Evolutionary conservation across 2,329 filamentous ascomycete genomes (phyloP), one percentile per base, ranked within the genome.

Genomic region (Fusarium tjaetaba): DNA sequence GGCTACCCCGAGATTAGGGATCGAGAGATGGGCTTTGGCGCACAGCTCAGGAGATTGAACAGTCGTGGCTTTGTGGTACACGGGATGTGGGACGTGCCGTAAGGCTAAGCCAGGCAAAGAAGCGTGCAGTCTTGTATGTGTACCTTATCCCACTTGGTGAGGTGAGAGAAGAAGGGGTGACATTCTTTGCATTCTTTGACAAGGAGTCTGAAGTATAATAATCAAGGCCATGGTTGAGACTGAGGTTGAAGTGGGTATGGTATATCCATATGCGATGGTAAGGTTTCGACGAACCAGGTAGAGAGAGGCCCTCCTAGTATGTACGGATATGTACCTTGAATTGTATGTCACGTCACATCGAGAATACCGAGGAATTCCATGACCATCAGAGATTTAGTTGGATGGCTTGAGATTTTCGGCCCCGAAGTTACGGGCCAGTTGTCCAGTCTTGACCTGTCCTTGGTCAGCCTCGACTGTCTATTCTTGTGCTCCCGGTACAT

Each of bases 1-100:
- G 55, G 39, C 45, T 51, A 45, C 45, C 41, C 41, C 41, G 38
- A 45, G 48, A 52, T 42, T 68, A 55, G 45, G 55, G 45, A 52
- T 45, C n/a, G 65, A 74, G 58, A 68, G 49, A 68, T 62, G 58
- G 32, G 36, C 53, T 57, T 55, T 67, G 66, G 64, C 49, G 61
- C 66, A 63, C 56, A 36, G 45, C 46, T 53, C 28, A 58, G 57
- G 45, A 63, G 57, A 58, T 46, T 63, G 49, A 55, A 49, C 32
- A 63, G 46, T 45, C 53, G 66, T 28, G 55, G 22, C 53, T 73
- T 59, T 39, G 57, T 51, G 61, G 48, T 43, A 70, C 45, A 58
- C 36, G 58, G 59, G 51, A 72, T 61, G 46, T 51, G 57, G 57
- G 57, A 71, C 68, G 49, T 64, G 66, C 48, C 48, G 60, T 61